These are phyloP conservation scores for Nothopassalora personata DNA, from an alignment of 2,329 filamentous ascomycete genomes.

Conservation along the genomic window DNA sequence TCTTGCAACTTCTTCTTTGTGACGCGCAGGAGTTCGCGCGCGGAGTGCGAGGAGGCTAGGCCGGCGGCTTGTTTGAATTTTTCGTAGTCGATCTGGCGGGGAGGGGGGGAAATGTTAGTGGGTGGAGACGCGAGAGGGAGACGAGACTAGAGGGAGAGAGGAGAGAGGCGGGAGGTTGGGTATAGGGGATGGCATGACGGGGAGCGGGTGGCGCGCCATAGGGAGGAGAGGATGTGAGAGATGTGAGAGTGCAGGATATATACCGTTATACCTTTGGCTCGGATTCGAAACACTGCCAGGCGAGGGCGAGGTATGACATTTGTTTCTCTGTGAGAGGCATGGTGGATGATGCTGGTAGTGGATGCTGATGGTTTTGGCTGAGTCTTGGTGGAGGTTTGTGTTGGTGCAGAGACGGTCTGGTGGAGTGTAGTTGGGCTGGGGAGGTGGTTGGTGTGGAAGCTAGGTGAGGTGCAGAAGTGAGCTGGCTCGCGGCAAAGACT, in stretches of 20 bases:
- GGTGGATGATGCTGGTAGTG: background rate
- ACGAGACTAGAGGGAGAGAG: background rate
- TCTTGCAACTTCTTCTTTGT: constrained; percentile 32
- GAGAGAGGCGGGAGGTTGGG: background rate
- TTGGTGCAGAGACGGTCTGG: background rate
- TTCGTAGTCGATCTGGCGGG: constrained; percentile 30
- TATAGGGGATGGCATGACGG: too few species aligned
- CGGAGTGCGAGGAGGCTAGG: constrained; percentile 24
- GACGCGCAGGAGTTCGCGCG: constrained; percentile 31
- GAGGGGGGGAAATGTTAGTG: background rate
- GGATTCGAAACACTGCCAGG: constrained; percentile 31
- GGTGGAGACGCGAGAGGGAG: background rate
- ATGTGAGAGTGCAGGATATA: background rate
- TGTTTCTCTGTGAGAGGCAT: constrained; percentile 28
- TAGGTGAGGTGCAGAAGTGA: background rate
- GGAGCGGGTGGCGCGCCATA: too few species aligned
- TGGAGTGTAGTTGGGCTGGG: background rate
- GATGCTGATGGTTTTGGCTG: background rate
- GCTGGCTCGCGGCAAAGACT: background rate
- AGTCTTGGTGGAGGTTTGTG: background rate
- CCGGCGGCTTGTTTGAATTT: constrained; percentile 29
- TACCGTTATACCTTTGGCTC: constrained; percentile 29
- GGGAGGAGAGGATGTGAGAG: background rate
- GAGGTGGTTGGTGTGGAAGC: background rate
- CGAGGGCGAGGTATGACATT: constrained; percentile 27